Percentiles rank a stretch among this genome's conserved stretches.
Conservation (phyloP, 257 asterid genomes). For the Solanum dulcamara region DNA sequence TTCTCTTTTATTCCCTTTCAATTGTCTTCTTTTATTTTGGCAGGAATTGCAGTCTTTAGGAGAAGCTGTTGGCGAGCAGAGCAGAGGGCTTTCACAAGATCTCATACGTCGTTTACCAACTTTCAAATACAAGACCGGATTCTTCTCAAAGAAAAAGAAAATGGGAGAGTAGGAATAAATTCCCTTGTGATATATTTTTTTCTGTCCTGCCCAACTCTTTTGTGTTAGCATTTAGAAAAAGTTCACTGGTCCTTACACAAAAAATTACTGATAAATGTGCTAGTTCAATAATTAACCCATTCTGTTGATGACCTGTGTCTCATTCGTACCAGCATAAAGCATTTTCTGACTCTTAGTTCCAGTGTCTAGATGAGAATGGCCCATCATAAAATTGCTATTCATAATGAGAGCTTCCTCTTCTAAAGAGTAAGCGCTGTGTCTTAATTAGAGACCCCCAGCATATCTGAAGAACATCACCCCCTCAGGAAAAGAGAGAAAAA, state of each 20-base stretch:
- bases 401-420: neutral
- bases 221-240: neutral
- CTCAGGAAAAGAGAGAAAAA: neutral
- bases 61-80: slow-evolving; percentile 62
- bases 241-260: neutral
- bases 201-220: neutral
- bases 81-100: slow-evolving; percentile 64
- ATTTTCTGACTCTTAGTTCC: neutral
- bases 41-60: slow-evolving; percentile 81
- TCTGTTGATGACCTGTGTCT: neutral
- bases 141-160: slow-evolving; percentile 30
- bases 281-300: neutral
- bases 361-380: neutral
- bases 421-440: neutral
- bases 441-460: neutral
- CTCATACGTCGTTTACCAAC: slow-evolving; percentile 64
- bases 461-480: neutral
- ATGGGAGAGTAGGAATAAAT: slow-evolving; percentile 6
- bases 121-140: slow-evolving; percentile 54
- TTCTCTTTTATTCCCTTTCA: neutral
- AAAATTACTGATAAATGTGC: neutral
- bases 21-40: neutral
- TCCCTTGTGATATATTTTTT: neutral
- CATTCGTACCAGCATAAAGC: neutral
- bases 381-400: neutral